Base-by-base conservation (phyloP, 2,329 filamentous ascomycete species). In the Arthrobotrys pseudoclavata region DNA sequence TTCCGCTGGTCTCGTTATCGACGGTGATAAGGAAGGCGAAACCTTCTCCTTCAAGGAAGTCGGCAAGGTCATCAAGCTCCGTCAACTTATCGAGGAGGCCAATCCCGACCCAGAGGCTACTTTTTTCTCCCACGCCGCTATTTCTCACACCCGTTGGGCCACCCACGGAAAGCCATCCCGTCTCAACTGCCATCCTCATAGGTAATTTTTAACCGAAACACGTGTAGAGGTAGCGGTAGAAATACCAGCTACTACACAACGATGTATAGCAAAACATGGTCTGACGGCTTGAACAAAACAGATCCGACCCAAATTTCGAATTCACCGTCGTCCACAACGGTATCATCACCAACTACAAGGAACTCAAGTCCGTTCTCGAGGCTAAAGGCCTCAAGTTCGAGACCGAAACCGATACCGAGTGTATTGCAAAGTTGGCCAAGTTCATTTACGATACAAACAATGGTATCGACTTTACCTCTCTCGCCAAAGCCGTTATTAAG, bases 341-440 rank as follows among this genome's bases (percentile, higher is more conserved):
- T 84, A 99, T 99, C 88, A 99, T 99, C 86, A 99, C 96, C 87
- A 99, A 99, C 89, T 99, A 99, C 90, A 99, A 99, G 89, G 96
- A 99, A 87, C 87, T 99, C 83, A 97, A 95, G 90, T 93, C 92
- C 79, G 90, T 99, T 80, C 89, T 99, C 81, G 89, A 91, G 86
- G 89, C 88, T 88, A 99, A 98, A 89, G 96, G 96, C 84, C 97
- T 97, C 90, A 92, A 91, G 83, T 99, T 99, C 84, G 96, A 99
- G 90, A 99, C 96, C 64, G 95, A 99, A 86, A 99, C 96, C 81
- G 96, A 99, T 84, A 99, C 96, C 66, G 96, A 99, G 87, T 97
- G 95, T 85, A 99, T 99, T 85, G 96, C 96, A 81, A 99, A 98
- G 88, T 90, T 99, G 81, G 92, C 94, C 85, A 98, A 98, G 87